Conservation (phyloP, 2,329 filamentous ascomycete species). For the Fragosphaeria purpurea region DNA sequence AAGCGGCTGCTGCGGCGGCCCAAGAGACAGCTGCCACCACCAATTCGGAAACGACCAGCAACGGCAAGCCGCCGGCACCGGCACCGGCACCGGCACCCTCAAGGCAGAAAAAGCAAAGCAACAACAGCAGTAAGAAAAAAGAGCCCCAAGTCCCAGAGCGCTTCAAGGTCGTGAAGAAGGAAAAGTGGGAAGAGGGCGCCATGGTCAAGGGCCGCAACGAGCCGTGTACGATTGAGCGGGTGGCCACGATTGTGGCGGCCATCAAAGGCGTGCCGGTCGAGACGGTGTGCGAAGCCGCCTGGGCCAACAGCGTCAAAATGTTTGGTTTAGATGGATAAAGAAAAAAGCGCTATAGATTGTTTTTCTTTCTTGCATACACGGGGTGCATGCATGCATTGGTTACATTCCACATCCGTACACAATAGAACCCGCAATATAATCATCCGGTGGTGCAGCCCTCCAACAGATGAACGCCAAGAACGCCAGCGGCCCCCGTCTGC, state of each 20-base stretch:
- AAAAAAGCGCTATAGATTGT: too few relatives aligned
- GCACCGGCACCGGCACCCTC: slow-evolving; percentile 9
- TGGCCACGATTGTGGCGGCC: slow-evolving; percentile 79
- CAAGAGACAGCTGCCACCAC: slow-evolving; percentile 10
- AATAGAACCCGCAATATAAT: too few relatives aligned
- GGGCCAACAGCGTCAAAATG: slow-evolving; percentile 70
- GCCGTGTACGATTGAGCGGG: slow-evolving; percentile 73
- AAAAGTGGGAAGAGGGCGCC: slow-evolving; percentile 77
- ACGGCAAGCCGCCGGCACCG: slow-evolving; percentile 7
- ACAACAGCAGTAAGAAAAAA: slow-evolving; percentile 34
- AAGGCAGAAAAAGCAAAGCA: slow-evolving; percentile 14
- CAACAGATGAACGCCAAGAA: too few relatives aligned
- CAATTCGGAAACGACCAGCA: background rate
- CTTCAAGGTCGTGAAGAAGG: slow-evolving; percentile 86
- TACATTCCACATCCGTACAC: too few relatives aligned
- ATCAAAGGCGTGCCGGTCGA: slow-evolving; percentile 74
- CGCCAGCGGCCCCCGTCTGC: too few relatives aligned
- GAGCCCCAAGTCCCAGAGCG: slow-evolving; percentile 58
- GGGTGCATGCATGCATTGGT: too few relatives aligned
- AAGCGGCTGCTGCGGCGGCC: slow-evolving; percentile 23
- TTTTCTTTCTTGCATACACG: too few relatives aligned
- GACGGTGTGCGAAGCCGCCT: slow-evolving; percentile 77
- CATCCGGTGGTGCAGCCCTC: too few relatives aligned
- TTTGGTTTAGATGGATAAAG: slow-evolving; percentile 56
- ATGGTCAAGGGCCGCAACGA: slow-evolving; percentile 97